These are phyloP conservation scores for Leccinum subtestaceum DNA, from an alignment of 768 basidiomycete genomes.

Conservation along the genomic window DNA sequence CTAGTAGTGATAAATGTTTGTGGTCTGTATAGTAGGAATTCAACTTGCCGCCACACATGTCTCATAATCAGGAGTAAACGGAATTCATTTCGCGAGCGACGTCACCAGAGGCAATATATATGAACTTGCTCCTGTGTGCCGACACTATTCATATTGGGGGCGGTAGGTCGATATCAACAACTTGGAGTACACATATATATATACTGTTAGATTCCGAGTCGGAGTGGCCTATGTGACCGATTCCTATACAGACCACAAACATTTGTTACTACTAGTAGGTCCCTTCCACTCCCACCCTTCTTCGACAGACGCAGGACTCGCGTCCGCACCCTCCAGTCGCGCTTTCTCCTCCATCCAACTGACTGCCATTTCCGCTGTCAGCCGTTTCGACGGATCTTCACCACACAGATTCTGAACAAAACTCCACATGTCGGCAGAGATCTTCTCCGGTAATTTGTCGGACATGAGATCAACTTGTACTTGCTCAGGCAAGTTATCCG, in stretches of 20 bases:
- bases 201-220: too few species aligned
- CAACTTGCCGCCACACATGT: too few species aligned
- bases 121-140: too few species aligned
- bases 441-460: slow-evolving; percentile 9
- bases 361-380: slow-evolving; percentile 22
- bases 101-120: too few species aligned
- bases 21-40: slow-evolving; percentile 12
- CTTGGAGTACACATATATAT: too few species aligned
- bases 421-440: slow-evolving; percentile 27
- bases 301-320: slow-evolving; percentile 5
- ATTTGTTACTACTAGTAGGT: background rate
- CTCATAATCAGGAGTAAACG: too few species aligned
- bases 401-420: slow-evolving; percentile 32
- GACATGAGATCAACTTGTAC: background rate
- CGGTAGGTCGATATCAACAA: too few species aligned
- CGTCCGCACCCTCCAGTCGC: slow-evolving; percentile 4
- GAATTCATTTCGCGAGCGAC: too few species aligned
- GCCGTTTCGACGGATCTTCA: slow-evolving; percentile 15
- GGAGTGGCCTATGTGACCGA: too few species aligned
- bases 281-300: slow-evolving; percentile 21
- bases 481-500: background rate
- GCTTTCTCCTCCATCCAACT: slow-evolving; percentile 26
- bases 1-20: slow-evolving; percentile 2
- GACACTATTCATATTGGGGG: too few species aligned
- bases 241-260: slow-evolving; percentile 13